Base-by-base conservation (phyloP, 805 yeast genomes). In the Starmerella potacharoeniae region DNA sequence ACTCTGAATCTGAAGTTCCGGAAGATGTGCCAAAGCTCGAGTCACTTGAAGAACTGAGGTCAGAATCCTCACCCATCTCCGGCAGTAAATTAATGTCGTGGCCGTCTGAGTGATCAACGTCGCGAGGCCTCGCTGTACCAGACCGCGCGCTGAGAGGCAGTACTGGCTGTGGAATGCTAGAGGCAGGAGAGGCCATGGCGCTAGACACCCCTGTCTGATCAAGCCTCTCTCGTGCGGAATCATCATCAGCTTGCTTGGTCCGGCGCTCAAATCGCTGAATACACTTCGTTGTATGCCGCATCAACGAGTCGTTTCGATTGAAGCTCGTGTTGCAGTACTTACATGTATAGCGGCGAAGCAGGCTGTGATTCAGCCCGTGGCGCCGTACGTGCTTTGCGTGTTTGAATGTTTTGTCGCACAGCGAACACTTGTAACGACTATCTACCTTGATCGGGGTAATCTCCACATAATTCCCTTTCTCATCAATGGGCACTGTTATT, bases 321-420 rank as follows among this genome's bases (percentile, higher is more conserved):
- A 60, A 60, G 13, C 47, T 36, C 10, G 58, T 46, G 43, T 49
- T 28, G 46, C 63, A 60, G 28, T 36, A 44, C 7, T 48, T 47
- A 52, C 63, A 60, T 5, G 44, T 22, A 35, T 43, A 50, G 13
- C 56, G 58, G 13, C 57, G 57, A 4, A 56, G 49, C 31, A 48
- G 39, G 11, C 55, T 52, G 45, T 60, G 63, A 52, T 55, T 58
- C 40, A 58, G 49, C 17, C 54, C 58, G 49, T 60, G 63, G 16
- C 63, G 39, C 17, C 60, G 56, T 8, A 60, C 63, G 30, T 58
- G 63, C 52, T 58, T 60, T 13, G 60, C 56, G 31, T 60, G 53
- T 53, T 60, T 60, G 60, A 56, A 60, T 33, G 55, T 52, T 28
- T 53, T 51, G 14, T 55, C 51, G 33, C 63, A 60, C 37, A 50